Conservation (phyloP, 768 basidiomycete genomes). For the Podaxis mareebaensis region DNA sequence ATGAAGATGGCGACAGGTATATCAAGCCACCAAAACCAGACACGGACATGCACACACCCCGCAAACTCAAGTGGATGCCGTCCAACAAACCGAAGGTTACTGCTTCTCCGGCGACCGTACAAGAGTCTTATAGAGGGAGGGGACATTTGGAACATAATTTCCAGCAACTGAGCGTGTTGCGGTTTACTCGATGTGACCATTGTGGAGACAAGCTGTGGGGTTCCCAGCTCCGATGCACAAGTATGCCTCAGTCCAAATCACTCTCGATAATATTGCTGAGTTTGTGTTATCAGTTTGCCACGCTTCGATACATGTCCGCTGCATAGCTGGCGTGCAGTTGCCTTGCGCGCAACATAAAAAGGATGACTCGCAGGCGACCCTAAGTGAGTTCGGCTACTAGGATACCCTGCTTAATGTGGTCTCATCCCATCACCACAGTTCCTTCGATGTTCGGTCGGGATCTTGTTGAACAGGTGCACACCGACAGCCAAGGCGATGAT, state of each 20-base stretch:
- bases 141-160: conserved; percentile 73
- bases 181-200: conserved; percentile 91
- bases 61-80: conserved; percentile 75
- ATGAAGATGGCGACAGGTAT: conserved; percentile 46
- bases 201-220: conserved; percentile 99
- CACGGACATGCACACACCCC: conserved; percentile 45
- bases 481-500: conserved; percentile 60
- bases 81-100: conserved; percentile 52
- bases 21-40: conserved; percentile 47
- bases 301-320: conserved; percentile 86
- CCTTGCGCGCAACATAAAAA: conserved; percentile 61
- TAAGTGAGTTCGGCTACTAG: conserved; percentile 34
- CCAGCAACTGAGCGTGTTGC: conserved; percentile 83
- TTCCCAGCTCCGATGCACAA: conserved; percentile 85
- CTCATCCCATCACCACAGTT: conserved; percentile 40
- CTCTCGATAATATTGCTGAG: not conserved
- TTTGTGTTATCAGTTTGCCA: conserved; percentile 62
- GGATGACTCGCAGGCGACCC: conserved; percentile 36
- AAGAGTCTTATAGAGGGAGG: conserved; percentile 29
- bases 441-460: conserved; percentile 94
- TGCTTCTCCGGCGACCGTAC: conserved; percentile 28
- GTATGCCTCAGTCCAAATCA: conserved; percentile 47
- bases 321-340: conserved; percentile 64
- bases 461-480: conserved; percentile 78
- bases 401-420: not conserved